These are phyloP conservation scores for Leersia perrieri DNA, from an alignment of 176 grass and related monocot species.

Conservation along the genomic window DNA sequence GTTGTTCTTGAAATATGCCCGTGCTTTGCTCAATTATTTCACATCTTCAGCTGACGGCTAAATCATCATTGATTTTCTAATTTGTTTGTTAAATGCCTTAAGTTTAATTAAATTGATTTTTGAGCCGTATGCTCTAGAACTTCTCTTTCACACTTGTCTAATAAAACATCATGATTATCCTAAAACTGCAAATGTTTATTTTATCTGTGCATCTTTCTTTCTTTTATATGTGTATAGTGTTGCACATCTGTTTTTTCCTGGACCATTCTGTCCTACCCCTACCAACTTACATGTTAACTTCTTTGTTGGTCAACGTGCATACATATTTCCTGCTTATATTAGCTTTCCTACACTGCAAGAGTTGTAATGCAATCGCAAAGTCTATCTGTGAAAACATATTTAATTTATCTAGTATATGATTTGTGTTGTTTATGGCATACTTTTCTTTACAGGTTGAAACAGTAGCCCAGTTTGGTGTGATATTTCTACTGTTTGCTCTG, in stretches of 20 bases:
- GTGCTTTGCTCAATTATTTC: background rate
- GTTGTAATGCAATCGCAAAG: background rate
- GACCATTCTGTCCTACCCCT: background rate
- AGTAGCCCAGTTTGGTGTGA: constrained; percentile 99
- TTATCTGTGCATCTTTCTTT: background rate
- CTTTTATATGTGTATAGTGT: background rate
- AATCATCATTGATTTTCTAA: background rate
- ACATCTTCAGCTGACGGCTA: background rate
- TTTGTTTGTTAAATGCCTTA: background rate
- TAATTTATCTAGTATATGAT: background rate
- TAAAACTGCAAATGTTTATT: background rate
- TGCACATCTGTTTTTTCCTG: background rate
- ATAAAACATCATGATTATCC: background rate
- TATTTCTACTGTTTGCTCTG: constrained; percentile 97
- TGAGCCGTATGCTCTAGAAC: background rate
- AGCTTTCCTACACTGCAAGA: background rate
- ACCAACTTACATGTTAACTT: background rate
- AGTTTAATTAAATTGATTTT: background rate
- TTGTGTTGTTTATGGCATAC: constrained; percentile 8
- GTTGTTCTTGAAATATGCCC: constrained; percentile 4
- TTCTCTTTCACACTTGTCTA: background rate
- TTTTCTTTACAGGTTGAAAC: constrained; percentile 84
- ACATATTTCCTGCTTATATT: background rate
- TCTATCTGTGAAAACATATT: background rate
- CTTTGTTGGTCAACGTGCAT: background rate